Base-by-base conservation (phyloP, 177 flowering plant species). In the Telopea speciosissima region DNA sequence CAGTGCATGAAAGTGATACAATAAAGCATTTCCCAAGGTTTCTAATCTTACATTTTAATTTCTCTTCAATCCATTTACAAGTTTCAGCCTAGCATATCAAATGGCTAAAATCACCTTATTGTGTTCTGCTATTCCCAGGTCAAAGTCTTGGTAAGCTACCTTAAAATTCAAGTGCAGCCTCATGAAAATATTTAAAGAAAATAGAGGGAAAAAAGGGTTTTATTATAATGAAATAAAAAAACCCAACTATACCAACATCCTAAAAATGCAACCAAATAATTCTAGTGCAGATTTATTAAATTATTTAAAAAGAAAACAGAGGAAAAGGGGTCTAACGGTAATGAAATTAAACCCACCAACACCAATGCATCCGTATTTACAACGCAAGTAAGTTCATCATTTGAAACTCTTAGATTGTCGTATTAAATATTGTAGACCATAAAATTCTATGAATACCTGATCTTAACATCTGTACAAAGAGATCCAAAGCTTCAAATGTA, bases 401-500 rank as follows among this genome's bases (percentile, higher is more conserved):
- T 44, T 9, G 49, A 13, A 9, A 44, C 14, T 13, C 49, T 44
- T 8, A 49, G 7, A 49, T 16, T 10, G 3, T 12, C 19, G 13
- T 16, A 49, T 49, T 36, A 36, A 36, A 36, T 5, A 6, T 36
- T 36, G 3, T 36, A 8, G 40, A 49, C 19, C 54, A 49, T 49
- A 8, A 67, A 68, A 33, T 24, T 31, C 24, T n/a, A 62, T 68
- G 24, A 52, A 63, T 82, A 89, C 91, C 91, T 81, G 91, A 89
- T 78, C 79, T 85, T 19, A 86, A 64, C 94, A 88, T 86, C 76
- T 80, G 66, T 12, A 76, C 61, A 78, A 88, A 85, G 58, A 85
- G 85, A 72, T 56, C 17, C 65, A 82, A 63, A 21, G 89, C 86
- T 68, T 85, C 85, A 64, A 72, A 75, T 45, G 76, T 63, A 70